Percentiles rank a stretch among this genome's conserved stretches.
phyloP scores from a whole-genome alignment of 257 asterid genomes.

The Anisodus tanguticus region DNA sequence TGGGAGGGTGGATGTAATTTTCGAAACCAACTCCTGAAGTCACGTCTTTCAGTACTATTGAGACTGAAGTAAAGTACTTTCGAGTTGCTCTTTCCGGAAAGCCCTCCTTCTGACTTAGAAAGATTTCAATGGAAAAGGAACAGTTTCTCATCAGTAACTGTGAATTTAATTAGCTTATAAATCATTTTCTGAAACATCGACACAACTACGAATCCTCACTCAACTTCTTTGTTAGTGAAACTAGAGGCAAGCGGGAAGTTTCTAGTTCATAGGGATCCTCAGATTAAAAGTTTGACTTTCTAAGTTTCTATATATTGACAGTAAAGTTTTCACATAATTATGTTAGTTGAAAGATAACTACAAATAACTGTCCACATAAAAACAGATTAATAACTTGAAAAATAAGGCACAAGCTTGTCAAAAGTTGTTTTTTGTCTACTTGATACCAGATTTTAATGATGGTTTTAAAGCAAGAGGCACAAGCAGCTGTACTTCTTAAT shows the following conservation, averaged over 20 bases:
- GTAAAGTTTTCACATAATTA: neutral
- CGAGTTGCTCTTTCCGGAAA: neutral
- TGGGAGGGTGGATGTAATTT: neutral
- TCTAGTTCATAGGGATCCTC: neutral
- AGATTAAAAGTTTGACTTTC: neutral
- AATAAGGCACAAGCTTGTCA: neutral
- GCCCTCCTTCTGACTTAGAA: neutral
- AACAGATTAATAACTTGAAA: neutral
- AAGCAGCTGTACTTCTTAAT: slow-evolving; percentile 32
- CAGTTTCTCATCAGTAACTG: neutral
- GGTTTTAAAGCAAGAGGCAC: neutral
- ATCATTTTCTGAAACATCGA: neutral
- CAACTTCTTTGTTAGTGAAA: neutral
- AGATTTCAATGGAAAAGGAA: neutral
- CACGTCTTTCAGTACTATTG: neutral
- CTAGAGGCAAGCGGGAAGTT: neutral
- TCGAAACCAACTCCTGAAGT: neutral
- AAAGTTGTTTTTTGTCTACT: neutral
- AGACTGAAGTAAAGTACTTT: neutral
- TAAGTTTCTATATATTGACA: neutral
- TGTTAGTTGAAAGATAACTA: neutral
- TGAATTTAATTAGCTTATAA: neutral
- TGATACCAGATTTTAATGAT: neutral
- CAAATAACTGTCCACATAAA: neutral
- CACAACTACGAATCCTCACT: neutral